Base-by-base conservation (phyloP, 768 basidiomycete species). In the Roridomyces roridus region DNA sequence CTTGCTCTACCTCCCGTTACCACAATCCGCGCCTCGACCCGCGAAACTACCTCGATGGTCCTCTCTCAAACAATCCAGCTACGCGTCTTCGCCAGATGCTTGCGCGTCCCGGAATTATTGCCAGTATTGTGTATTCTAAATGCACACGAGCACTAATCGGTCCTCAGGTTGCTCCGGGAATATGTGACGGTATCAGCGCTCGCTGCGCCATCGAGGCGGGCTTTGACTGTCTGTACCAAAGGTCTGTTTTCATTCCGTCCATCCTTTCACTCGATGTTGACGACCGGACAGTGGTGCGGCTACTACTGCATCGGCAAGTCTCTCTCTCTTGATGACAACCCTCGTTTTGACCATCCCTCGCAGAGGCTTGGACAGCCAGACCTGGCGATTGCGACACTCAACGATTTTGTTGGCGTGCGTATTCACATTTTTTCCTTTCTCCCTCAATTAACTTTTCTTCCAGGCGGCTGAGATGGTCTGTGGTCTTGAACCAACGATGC, bases 131-230 rank as follows among this genome's bases (percentile, higher is more conserved):
- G 89, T 87, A 71, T 88, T 62, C 88, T 88, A 2, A 89, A 88
- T 18, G 89, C 89, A 34, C 15, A 8, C 31, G 4, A 34, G 15
- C 31, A 34, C 7, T 15, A 34, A 34, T 34, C 15, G n/a, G n/a
- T 34, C 7, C 15, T 15, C 15, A 34, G 31, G 31, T 34, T 15
- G 31, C 31, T 15, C 31, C 31, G 10, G 31, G 31, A 39, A 86
- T 91, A 37, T 89, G 89, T 53, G 89, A 91, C 53, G 89, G 88
- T 45, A 91, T 92, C 66, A 89, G 87, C 64, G 89, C 89, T 10
- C 80, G 91, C 26, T 89, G 89, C 60, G 91, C 91, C 9, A 72
- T 92, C 7, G 90, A 92, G 72, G 88, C 89, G 31, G 90, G 90
- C 18, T 92, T 92, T 63, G 77, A 80, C 24, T 91, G 89, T 62